These are phyloP conservation scores for Mallotus repandus DNA, from an alignment of 441 rosid species.

Conservation along the genomic window DNA sequence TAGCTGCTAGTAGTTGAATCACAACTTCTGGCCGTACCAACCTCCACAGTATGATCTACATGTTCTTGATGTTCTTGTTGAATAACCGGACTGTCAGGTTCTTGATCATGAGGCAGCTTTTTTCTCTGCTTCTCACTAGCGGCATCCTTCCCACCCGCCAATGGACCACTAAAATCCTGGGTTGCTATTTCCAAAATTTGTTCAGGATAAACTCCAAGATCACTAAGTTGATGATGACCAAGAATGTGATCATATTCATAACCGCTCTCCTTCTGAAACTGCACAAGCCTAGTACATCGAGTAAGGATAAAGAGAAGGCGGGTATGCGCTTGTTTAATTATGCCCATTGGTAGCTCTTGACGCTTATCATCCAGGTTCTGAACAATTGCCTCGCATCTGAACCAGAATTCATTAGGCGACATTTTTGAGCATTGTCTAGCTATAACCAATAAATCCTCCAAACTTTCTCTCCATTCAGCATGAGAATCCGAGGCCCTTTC, in stretches of 20 bases:
- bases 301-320: constrained; percentile 94
- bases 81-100: constrained; percentile 28
- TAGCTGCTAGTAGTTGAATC: constrained; percentile 76
- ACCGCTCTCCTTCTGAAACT: constrained; percentile 93
- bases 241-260: constrained; percentile 72
- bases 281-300: constrained; percentile 94
- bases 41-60: constrained; percentile 48
- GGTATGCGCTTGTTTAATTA: constrained; percentile 87
- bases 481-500: constrained; percentile 61
- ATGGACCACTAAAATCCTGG: constrained; percentile 52
- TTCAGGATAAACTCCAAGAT: constrained; percentile 91
- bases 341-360: constrained; percentile 92
- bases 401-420: constrained; percentile 85
- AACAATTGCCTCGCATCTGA: constrained; percentile 85
- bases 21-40: constrained; percentile 65
- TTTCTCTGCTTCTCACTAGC: constrained; percentile 43
- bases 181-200: constrained; percentile 56
- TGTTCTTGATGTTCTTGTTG: constrained; percentile 43
- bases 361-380: constrained; percentile 87
- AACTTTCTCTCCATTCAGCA: constrained; percentile 70
- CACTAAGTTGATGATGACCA: constrained; percentile 84
- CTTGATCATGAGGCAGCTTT: constrained; percentile 35
- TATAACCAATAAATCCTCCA: constrained; percentile 84
- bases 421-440: constrained; percentile 82
- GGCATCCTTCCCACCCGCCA: constrained; percentile 36